Base-by-base conservation (phyloP, 306 rosid genomes). In the Dicorynia guianensis region DNA sequence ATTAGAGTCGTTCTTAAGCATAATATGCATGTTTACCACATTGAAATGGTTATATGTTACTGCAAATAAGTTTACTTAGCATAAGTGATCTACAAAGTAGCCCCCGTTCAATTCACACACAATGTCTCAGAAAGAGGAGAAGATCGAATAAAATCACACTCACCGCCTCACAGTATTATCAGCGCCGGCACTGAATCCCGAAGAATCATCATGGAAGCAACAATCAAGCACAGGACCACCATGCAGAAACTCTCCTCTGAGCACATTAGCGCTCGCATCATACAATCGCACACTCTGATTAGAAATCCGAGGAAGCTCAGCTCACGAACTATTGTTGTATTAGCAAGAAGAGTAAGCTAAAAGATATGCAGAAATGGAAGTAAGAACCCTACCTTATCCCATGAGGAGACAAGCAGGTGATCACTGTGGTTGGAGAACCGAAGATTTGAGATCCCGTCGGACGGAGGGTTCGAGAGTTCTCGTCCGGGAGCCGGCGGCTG, bases 181-280 rank as follows among this genome's bases (percentile, higher is more conserved):
- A 17, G 89, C 89, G 40, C 93, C 34, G 15, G 69, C 99, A 52
- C 91, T 95, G 80, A 95, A 95, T 12, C 98, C 98, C 0, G 99
- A 96, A 11, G 97, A 87, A 69, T 92, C 98, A 5, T 92, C 98
- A 50, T 96, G 98, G 90, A 96, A 96, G 86, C 97, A 96, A 67
- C 99, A 96, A 38, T 96, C 96, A 58, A 96, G 97, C 5, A 96
- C 93, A 5, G 98, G 88, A 10, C 92, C 95, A 4, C 83, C 85
- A 61, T 96, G 99, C 62, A 84, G 65, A 74, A 96, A 96, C 88
- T 96, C 98, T 33, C 93, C 96, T 18, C 88, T 89, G 49, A 96
- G 85, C 54, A 89, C 88, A 67, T 92, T 80, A 10, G 96, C 90
- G 79, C 86, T 92, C 12, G 97, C 98, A 68, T 96, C 98, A 64